Conservation (phyloP, 306 rosid genomes). For the Citrullus mucosospermus region DNA sequence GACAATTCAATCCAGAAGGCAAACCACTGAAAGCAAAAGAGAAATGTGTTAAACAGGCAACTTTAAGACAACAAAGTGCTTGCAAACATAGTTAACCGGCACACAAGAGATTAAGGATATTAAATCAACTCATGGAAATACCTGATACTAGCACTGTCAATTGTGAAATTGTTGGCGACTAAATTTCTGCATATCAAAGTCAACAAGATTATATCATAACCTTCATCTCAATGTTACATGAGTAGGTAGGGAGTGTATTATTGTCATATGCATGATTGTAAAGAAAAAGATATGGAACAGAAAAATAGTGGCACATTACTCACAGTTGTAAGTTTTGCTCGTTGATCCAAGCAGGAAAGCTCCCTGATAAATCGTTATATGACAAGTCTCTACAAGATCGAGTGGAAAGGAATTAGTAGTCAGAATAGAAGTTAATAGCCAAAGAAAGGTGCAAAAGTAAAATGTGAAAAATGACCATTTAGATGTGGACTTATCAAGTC, state of each 20-base stretch:
- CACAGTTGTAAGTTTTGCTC: constrained; percentile 38
- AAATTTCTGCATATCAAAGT: constrained; percentile 42
- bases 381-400: constrained; percentile 68
- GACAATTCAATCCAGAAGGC: constrained; percentile 55
- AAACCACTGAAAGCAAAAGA: constrained; percentile 35
- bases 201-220: constrained; percentile 9
- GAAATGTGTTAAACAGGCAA: not conserved
- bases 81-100: not conserved
- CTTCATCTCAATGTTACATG: constrained; percentile 5
- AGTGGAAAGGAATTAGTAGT: not conserved
- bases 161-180: constrained; percentile 64
- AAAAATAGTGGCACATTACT: constrained; percentile 8
- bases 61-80: not conserved
- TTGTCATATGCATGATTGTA: not conserved
- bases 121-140: constrained; percentile 10
- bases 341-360: constrained; percentile 66
- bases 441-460: not conserved
- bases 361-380: constrained; percentile 60
- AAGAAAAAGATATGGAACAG: not conserved
- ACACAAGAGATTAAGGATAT: not conserved
- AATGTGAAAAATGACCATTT: not conserved
- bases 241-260: not conserved
- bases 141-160: constrained; percentile 43
- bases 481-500: not conserved
- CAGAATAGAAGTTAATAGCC: not conserved